Conservation (phyloP, 257 asterid species). For the Leonotis leonurus region DNA sequence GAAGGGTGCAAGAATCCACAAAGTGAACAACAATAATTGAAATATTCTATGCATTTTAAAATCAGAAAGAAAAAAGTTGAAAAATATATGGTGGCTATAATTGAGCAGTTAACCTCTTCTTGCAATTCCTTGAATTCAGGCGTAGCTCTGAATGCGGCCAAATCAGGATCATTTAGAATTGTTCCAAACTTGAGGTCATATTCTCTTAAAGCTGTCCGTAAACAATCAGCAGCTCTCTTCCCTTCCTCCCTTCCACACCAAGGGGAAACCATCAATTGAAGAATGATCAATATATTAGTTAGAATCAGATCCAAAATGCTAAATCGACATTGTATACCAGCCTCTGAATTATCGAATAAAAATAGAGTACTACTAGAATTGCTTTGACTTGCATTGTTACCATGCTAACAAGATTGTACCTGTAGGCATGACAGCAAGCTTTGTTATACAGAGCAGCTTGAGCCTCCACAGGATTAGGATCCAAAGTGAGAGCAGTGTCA, state of each 20-base stretch:
- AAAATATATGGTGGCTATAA: background rate
- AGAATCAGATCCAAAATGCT: slow-evolving; percentile 9
- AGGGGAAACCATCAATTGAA: slow-evolving; percentile 18
- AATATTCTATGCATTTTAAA: background rate
- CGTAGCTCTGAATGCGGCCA: slow-evolving; percentile 86
- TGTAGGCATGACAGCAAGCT: slow-evolving; percentile 97
- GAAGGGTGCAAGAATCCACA: background rate
- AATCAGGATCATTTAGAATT: slow-evolving; percentile 90
- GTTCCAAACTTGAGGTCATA: slow-evolving; percentile 83
- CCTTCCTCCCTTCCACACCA: slow-evolving; percentile 78
- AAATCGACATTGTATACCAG: background rate
- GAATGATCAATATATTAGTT: slow-evolving; percentile 1
- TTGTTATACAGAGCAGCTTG: slow-evolving; percentile 96
- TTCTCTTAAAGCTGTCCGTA: slow-evolving; percentile 87
- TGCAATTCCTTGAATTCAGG: slow-evolving; percentile 93
- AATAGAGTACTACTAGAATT: background rate
- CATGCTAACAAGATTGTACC: slow-evolving; percentile 29
- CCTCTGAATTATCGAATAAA: background rate
- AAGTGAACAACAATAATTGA: background rate
- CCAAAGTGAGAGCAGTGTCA: slow-evolving; percentile 80
- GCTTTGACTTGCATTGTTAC: background rate
- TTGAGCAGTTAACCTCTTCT: slow-evolving; percentile 67
- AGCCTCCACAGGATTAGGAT: slow-evolving; percentile 69
- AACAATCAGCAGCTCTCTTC: slow-evolving; percentile 76
- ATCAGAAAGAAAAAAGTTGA: background rate